These are phyloP conservation scores for Hortiboletus flavorubellus DNA, from an alignment of 768 basidiomycete species.

Conservation along the genomic window DNA sequence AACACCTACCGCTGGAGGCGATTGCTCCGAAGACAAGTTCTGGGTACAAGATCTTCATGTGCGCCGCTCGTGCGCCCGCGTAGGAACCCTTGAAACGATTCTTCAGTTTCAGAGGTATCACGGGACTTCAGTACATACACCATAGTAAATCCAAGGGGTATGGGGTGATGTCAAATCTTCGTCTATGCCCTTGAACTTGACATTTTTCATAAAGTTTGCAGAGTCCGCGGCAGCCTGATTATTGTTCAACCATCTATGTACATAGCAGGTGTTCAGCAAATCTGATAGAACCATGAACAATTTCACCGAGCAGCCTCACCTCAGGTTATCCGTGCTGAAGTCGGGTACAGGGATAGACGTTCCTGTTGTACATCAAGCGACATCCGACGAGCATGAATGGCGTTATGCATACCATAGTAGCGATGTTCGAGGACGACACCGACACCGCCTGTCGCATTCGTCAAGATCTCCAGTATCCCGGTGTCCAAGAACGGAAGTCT, in stretches of 20 bases:
- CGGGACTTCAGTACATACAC: slow-evolving; percentile 46
- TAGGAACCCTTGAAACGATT: slow-evolving; percentile 66
- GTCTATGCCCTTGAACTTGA: slow-evolving; percentile 68
- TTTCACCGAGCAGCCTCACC: slow-evolving; percentile 38
- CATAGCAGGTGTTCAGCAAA: slow-evolving; percentile 4
- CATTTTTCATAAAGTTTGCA: slow-evolving; percentile 83
- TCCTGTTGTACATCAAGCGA: slow-evolving; percentile 39
- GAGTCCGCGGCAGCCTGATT: slow-evolving; percentile 88
- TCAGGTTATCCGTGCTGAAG: slow-evolving; percentile 78
- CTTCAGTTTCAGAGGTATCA: not conserved
- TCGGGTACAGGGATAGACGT: slow-evolving; percentile 71
- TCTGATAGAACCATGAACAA: not conserved
- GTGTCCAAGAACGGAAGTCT: slow-evolving; percentile 54
- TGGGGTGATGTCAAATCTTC: slow-evolving; percentile 68
- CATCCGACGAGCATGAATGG: not conserved
- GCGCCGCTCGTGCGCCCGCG: slow-evolving; percentile 89
- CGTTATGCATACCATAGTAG: slow-evolving; percentile 63
- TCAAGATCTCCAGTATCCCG: slow-evolving; percentile 84
- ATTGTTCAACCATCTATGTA: slow-evolving; percentile 78
- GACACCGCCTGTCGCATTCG: slow-evolving; percentile 81
- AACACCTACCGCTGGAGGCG: slow-evolving; percentile 69
- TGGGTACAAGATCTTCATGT: slow-evolving; percentile 85
- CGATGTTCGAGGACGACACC: slow-evolving; percentile 92
- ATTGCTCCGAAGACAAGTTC: slow-evolving; percentile 88
- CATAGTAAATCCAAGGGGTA: slow-evolving; percentile 92